phyloP scores from a whole-genome alignment of 2,329 filamentous ascomycete species.

The Cadophora sp. region DNA sequence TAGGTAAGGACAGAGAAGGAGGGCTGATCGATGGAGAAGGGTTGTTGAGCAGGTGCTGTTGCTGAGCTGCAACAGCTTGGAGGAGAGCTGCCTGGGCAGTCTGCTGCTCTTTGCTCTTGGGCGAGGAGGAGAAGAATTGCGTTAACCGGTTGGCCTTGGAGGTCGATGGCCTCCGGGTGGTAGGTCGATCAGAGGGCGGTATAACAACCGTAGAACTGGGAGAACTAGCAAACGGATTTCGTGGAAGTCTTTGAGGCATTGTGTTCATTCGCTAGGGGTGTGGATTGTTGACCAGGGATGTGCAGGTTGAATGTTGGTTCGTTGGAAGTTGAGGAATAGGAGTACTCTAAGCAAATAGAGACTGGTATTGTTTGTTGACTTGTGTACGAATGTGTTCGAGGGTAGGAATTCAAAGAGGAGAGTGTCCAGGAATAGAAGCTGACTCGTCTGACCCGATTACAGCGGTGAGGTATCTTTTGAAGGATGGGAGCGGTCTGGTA shows the following conservation, averaged over 20 bases:
- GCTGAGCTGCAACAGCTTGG: slow-evolving; percentile 65
- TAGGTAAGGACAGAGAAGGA: slow-evolving; percentile 80
- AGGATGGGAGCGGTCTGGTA: slow-evolving; percentile 25
- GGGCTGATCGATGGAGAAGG: slow-evolving; percentile 71
- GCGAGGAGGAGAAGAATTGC: slow-evolving; percentile 82
- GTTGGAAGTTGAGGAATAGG: slow-evolving; percentile 11
- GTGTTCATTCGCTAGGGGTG: slow-evolving; percentile 34
- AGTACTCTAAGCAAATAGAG: slow-evolving; percentile 25
- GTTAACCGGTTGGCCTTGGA: slow-evolving; percentile 79
- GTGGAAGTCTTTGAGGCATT: slow-evolving; percentile 47
- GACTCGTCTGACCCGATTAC: slow-evolving; percentile 24
- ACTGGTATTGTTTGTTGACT: slow-evolving; percentile 21
- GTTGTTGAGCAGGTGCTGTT: slow-evolving; percentile 56
- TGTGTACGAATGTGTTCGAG: slow-evolving; percentile 20
- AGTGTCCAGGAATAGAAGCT: slow-evolving; percentile 29
- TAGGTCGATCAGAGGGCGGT: slow-evolving; percentile 40
- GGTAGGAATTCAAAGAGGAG: slow-evolving; percentile 26
- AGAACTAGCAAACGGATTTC: slow-evolving; percentile 46
- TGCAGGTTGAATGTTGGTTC: slow-evolving; percentile 25
- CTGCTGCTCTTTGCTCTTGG: slow-evolving; percentile 74
- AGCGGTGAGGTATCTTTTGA: slow-evolving; percentile 28
- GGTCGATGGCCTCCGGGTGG: slow-evolving; percentile 61
- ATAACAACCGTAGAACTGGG: slow-evolving; percentile 40
- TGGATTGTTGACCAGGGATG: slow-evolving; percentile 23
- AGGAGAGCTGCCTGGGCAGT: slow-evolving; percentile 72